A percentile compares a stretch with the other conserved stretches of the same genome.
These are phyloP conservation scores for Aspergillus phoenicis DNA, from an alignment of 2,329 filamentous ascomycete genomes.

Conservation along the genomic window DNA sequence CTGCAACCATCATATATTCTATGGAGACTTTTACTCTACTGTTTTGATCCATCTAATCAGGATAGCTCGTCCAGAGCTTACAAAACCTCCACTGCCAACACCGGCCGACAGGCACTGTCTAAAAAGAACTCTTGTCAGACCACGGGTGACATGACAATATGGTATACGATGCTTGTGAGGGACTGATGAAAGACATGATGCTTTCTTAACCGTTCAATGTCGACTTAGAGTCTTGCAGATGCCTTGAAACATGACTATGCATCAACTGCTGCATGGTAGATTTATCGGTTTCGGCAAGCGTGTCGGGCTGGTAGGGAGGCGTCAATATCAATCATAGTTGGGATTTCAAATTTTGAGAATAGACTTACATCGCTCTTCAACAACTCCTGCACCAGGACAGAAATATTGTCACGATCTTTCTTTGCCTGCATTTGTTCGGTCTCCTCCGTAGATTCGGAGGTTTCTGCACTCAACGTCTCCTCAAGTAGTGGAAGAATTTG, in stretches of 20 bases:
- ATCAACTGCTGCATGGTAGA: slow-evolving; percentile 34
- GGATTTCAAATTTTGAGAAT: neutral
- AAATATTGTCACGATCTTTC: slow-evolving; percentile 46
- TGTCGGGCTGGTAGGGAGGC: slow-evolving; percentile 27
- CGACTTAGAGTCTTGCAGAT: slow-evolving; percentile 18
- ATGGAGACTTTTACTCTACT: no score
- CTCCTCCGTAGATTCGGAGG: slow-evolving; percentile 25
- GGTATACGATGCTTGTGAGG: neutral
- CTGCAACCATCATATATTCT: no score
- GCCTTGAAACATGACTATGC: slow-evolving; percentile 27
- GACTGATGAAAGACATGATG: neutral
- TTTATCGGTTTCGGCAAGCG: slow-evolving; percentile 31
- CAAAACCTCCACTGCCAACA: no score
- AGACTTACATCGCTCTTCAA: slow-evolving; percentile 42
- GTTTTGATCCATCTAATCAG: no score
- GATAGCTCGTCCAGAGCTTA: no score
- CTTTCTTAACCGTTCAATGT: neutral
- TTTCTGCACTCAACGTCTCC: slow-evolving; percentile 30
- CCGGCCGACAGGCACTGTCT: no score
- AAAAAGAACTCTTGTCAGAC: no score
- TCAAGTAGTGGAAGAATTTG: slow-evolving; percentile 39
- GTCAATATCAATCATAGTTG: slow-evolving; percentile 5
- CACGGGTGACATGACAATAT: no score
- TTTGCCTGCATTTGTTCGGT: slow-evolving; percentile 28
- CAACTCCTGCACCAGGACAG: slow-evolving; percentile 44